Conservation (phyloP, 2,329 filamentous ascomycete species). For the Fonsecaea monophora region DNA sequence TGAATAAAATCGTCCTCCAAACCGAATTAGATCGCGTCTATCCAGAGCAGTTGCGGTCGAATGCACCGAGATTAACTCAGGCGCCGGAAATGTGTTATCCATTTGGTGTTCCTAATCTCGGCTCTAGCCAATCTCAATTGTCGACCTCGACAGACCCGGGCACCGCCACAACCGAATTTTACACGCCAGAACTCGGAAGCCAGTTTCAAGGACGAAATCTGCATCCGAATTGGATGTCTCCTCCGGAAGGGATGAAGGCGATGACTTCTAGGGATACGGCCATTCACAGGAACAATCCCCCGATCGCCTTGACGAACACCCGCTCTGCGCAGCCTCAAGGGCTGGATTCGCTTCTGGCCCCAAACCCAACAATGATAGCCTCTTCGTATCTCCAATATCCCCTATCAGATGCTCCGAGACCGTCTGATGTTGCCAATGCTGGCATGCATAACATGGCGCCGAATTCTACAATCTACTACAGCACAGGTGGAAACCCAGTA, state of each 20-base stretch:
- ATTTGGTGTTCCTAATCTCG: background rate
- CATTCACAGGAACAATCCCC: background rate
- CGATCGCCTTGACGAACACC: background rate
- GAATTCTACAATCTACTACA: background rate
- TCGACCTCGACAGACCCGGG: background rate
- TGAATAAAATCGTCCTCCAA: background rate
- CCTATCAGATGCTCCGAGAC: background rate
- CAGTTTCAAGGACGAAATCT: background rate
- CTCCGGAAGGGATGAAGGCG: background rate
- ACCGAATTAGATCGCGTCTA: background rate
- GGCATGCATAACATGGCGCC: background rate
- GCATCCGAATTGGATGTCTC: background rate
- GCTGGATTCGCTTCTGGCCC: background rate
- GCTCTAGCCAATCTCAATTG: background rate
- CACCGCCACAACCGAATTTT: background rate
- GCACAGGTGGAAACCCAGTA: background rate
- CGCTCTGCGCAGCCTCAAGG: background rate
- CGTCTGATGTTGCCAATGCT: background rate
- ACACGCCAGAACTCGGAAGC: background rate
- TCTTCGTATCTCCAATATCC: background rate
- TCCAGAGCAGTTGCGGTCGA: background rate
- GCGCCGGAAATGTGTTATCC: background rate
- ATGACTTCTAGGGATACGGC: background rate
- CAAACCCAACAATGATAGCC: background rate
- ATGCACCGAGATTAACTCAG: background rate